Evolutionary conservation across 1,139 yeast genomes (phyloP).

Genomic region (Candida sanyaensis): DNA sequence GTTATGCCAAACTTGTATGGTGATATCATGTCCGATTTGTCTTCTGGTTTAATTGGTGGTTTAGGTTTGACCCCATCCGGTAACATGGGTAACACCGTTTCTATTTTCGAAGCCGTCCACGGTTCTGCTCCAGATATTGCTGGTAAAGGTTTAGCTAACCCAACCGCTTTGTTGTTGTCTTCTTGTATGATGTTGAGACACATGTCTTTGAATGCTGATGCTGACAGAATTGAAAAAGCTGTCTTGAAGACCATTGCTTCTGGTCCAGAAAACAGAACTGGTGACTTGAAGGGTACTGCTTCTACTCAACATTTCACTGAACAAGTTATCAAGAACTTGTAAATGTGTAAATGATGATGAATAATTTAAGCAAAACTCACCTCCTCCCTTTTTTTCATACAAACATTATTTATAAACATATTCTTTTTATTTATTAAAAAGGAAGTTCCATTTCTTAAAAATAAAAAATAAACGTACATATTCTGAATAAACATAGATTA

Average conservation of each 20-base stretch:
- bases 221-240: slow-evolving; percentile 83
- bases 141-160: slow-evolving; percentile 97
- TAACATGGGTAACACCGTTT: slow-evolving; percentile 97
- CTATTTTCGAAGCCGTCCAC: slow-evolving; percentile 98
- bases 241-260: slow-evolving; percentile 92
- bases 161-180: slow-evolving; percentile 93
- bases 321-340: slow-evolving; percentile 53
- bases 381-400: neutral
- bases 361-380: neutral
- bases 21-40: slow-evolving; percentile 95
- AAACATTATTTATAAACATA: neutral
- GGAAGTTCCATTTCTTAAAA: neutral
- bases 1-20: slow-evolving; percentile 99
- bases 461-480: slow-evolving; percentile 3
- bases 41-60: slow-evolving; percentile 98
- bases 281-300: slow-evolving; percentile 94
- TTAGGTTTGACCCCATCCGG: slow-evolving; percentile 98
- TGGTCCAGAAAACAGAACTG: slow-evolving; percentile 90
- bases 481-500: neutral
- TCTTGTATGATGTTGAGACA: slow-evolving; percentile 99
- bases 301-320: slow-evolving; percentile 86
- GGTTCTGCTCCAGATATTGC: slow-evolving; percentile 99
- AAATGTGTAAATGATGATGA: slow-evolving; percentile 14
- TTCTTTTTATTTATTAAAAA: neutral
- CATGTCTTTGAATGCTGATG: slow-evolving; percentile 83